Percentiles rank a stretch among this genome's conserved stretches.
Evolutionary conservation across 192 early-diverging fungal genomes (phyloP).

Genomic region (Coemansia sp.): DNA sequence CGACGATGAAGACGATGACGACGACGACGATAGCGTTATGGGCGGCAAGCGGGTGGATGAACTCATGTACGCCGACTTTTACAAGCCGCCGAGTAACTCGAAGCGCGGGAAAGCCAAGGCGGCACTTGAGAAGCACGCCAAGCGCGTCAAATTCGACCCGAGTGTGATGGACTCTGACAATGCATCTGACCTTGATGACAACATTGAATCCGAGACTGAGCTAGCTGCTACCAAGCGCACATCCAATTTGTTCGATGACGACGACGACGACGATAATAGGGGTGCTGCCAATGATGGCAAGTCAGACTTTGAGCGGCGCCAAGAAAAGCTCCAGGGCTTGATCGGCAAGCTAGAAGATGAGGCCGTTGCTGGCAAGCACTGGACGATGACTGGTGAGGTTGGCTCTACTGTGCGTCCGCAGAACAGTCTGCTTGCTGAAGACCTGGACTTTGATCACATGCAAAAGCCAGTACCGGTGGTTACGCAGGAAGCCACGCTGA

Average conservation of each 20-base stretch:
- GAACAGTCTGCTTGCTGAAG: constrained; percentile 92
- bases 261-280: constrained; percentile 17
- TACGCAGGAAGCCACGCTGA: constrained; percentile 83
- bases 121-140: constrained; percentile 34
- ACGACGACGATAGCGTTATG: constrained; percentile 64
- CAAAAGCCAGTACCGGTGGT: constrained; percentile 93
- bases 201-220: constrained; percentile 10
- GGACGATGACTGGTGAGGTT: constrained; percentile 90
- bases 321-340: constrained; percentile 64
- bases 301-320: constrained; percentile 82
- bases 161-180: constrained; percentile 37
- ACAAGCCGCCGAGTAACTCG: constrained; percentile 63
- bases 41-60: constrained; percentile 64
- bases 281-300: constrained; percentile 23
- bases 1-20: constrained; percentile 60
- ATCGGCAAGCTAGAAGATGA: constrained; percentile 87
- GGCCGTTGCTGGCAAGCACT: constrained; percentile 78
- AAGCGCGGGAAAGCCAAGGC: constrained; percentile 49
- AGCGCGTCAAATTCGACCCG: constrained; percentile 52
- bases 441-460: constrained; percentile 87
- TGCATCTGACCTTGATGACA: constrained; percentile 33
- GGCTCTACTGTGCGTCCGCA: constrained; percentile 76
- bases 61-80: constrained; percentile 83
- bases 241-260: constrained; percentile 33
- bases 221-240: constrained; percentile 15